Conservation (phyloP, 495 filamentous ascomycete genomes). For the Aspergillus kassunensis region DNA sequence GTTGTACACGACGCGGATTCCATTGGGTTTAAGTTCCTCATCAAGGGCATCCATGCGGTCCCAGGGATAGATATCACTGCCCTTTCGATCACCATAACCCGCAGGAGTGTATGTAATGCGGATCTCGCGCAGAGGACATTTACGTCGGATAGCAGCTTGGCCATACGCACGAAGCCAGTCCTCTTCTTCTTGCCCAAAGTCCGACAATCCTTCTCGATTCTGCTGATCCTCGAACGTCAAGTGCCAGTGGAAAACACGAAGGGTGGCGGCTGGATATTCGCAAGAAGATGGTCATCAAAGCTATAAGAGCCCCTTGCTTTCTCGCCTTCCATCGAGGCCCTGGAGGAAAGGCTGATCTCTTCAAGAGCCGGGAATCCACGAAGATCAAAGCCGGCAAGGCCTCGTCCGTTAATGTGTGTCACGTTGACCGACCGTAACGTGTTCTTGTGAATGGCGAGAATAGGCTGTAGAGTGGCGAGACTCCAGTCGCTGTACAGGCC, state of each 20-base stretch:
- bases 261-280: neutral
- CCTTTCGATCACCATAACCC: neutral
- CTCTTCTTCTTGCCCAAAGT: neutral
- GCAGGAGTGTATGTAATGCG: neutral
- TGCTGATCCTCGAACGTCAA: conserved; percentile 2
- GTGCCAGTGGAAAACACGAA: neutral
- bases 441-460: conserved; percentile 1
- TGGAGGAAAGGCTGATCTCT: neutral
- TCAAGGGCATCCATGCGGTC: conserved; percentile 8
- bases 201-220: neutral
- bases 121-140: neutral
- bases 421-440: conserved; percentile 1
- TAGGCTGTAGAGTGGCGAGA: conserved; percentile 4
- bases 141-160: neutral
- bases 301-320: no score
- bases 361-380: neutral
- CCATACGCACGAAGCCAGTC: neutral
- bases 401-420: neutral
- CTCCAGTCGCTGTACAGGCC: neutral
- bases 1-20: neutral
- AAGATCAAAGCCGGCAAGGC: conserved; percentile 1
- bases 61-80: neutral
- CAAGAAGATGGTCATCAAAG: neutral
- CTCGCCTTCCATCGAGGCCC: neutral
- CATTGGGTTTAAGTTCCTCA: neutral